These are phyloP conservation scores for Linnemannia exigua DNA, from an alignment of 192 early-diverging fungal genomes.

Conservation along the genomic window DNA sequence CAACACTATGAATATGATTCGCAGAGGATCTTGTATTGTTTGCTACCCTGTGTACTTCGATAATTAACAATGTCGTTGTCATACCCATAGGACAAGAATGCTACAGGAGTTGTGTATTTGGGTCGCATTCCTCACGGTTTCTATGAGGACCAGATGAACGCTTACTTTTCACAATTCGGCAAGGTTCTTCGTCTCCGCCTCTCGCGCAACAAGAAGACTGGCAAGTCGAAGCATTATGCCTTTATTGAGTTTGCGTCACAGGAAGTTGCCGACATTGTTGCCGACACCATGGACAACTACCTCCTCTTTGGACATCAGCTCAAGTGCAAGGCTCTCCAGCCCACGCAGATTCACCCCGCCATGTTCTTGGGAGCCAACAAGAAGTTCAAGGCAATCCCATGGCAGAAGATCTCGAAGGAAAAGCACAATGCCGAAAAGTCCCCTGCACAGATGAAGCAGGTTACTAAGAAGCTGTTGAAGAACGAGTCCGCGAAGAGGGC, in stretches of 20 bases:
- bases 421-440: slow-evolving; percentile 77
- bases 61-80: not conserved
- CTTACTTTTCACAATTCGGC: slow-evolving; percentile 97
- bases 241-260: slow-evolving; percentile 91
- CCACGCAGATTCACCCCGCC: slow-evolving; percentile 77
- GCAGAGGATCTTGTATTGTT: no score
- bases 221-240: slow-evolving; percentile 91
- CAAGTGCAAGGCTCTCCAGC: slow-evolving; percentile 72
- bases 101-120: slow-evolving; percentile 86
- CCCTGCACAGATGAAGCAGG: slow-evolving; percentile 58
- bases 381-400: slow-evolving; percentile 74
- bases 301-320: slow-evolving; percentile 84
- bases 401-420: slow-evolving; percentile 68
- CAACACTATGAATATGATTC: no score
- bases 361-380: slow-evolving; percentile 82
- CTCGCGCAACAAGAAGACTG: slow-evolving; percentile 94
- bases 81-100: slow-evolving; percentile 28
- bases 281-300: slow-evolving; percentile 98
- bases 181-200: slow-evolving; percentile 81
- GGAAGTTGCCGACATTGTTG: slow-evolving; percentile 91
- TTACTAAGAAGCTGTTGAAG: slow-evolving; percentile 64
- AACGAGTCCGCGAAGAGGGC: slow-evolving; percentile 74
- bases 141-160: slow-evolving; percentile 92
- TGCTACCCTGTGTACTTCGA: no score
- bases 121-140: slow-evolving; percentile 97